A percentile compares a stretch with the other conserved stretches of the same genome.
Conservation (phyloP, 192 early-diverging fungal genomes). For the Podochytrium sp. region DNA sequence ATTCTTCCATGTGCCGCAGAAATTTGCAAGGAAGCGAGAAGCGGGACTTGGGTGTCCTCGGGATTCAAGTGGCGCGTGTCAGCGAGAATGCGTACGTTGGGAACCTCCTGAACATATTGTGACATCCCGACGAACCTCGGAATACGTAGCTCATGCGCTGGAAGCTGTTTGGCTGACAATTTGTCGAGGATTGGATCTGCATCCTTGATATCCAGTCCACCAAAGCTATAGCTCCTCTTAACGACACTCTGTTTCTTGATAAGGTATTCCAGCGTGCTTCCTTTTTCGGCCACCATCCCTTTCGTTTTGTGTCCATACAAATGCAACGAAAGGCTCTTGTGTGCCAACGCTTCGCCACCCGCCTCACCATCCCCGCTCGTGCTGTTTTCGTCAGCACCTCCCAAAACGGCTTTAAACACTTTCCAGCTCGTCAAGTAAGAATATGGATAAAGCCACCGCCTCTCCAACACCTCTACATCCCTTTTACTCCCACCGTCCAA, state of each 20-base stretch:
- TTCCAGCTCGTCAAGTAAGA: conserved; percentile 39
- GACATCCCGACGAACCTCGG: conserved; percentile 20
- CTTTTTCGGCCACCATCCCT: conserved; percentile 6
- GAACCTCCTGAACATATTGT: conserved; percentile 16
- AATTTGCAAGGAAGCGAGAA: not conserved
- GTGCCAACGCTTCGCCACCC: not conserved
- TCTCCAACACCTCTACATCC: conserved; percentile 11
- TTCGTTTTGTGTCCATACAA: conserved; percentile 43
- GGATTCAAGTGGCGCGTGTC: conserved; percentile 9
- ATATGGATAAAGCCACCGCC: conserved; percentile 33
- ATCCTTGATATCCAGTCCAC: not conserved
- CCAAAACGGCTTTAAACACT: conserved; percentile 24
- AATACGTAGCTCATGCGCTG: not conserved
- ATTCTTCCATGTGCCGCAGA: conserved; percentile 5
- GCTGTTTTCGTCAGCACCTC: not conserved
- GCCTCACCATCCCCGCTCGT: not conserved
- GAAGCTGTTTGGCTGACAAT: not conserved
- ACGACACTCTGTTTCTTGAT: conserved; percentile 15
- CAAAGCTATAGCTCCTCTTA: not conserved
- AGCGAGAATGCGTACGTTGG: conserved; percentile 2
- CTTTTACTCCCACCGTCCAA: conserved; percentile 8
- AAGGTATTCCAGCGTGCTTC: conserved; percentile 11
- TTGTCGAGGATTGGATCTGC: not conserved
- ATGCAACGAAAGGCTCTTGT: conserved; percentile 26
- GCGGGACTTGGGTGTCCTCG: not conserved